Base-by-base conservation (phyloP, 164 flowering plant species). In the Amborella trichopoda region DNA sequence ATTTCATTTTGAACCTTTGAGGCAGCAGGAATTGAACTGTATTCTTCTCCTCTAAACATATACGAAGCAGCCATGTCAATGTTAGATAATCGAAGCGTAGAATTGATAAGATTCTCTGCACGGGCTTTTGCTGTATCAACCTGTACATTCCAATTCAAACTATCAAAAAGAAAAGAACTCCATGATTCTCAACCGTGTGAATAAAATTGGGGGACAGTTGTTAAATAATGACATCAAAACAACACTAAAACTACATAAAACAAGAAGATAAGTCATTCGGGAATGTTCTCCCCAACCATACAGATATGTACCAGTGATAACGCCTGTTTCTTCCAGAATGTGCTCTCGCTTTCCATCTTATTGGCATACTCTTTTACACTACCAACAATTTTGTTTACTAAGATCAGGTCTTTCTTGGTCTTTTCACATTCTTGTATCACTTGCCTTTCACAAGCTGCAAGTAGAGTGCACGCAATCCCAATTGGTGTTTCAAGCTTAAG, bases 401-500 rank as follows among this genome's bases (percentile, higher is more conserved):
- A 59, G 21, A 48, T 46, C 61, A 91, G 69, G 60, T 91, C 96
- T 59, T 78, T 63, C 40, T 62, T 65, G 44, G 90, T 90, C 64
- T 52, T 41, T 53, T 66, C 66, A 46, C 47, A 59, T 17, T 87
- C 88, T 59, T 80, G 63, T 48, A 66, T 71, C 42, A 72, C 73
- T 39, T 69, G 71, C 48, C 62, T 57, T 55, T 78, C 77, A 62
- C 83, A 78, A 26, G 88, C 57, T 54, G 72, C 65, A 48, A 91
- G 69, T 23, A 91, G 49, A 40, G 79, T 71, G 23, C 83, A 90
- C 10, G 98, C 88, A 63, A 91, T 87, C 53, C 60, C 57, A 44
- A 87, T 56, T 17, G 96, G 98, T 38, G 98, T 91, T 70, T 69
- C 87, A 49, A 91, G 83, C 73, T 91, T 91, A 50, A 91, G 89